Conservation (phyloP, 345 rosid genomes). For the Reutealis trisperma region DNA sequence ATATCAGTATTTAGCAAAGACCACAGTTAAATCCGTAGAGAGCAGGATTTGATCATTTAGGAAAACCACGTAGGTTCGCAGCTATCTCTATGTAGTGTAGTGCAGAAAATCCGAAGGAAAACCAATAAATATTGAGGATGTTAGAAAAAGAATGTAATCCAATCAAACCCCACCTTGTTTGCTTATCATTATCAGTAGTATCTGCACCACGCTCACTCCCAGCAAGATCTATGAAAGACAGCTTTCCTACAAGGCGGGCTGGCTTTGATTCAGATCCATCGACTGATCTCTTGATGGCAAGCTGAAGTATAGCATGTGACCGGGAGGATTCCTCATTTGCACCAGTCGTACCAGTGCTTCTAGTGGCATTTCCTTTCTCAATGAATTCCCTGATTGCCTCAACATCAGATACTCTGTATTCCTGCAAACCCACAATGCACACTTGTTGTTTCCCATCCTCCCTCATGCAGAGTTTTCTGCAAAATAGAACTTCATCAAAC, state of each 20-base stretch:
- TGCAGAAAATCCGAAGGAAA: background rate
- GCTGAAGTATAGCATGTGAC: conserved; percentile 73
- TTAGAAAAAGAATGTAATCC: background rate
- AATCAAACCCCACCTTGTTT: conserved; percentile 48
- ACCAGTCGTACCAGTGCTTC: conserved; percentile 65
- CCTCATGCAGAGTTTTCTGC: conserved; percentile 71
- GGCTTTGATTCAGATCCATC: conserved; percentile 56
- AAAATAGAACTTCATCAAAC: conserved; percentile 6
- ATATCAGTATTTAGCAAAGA: background rate
- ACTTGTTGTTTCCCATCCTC: conserved; percentile 74
- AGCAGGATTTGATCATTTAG: background rate
- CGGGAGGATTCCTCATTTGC: conserved; percentile 75
- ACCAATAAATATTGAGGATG: conserved; percentile 4
- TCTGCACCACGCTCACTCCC: conserved; percentile 81
- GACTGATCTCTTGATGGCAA: conserved; percentile 53
- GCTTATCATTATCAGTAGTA: conserved; percentile 72
- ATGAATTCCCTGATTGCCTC: conserved; percentile 55
- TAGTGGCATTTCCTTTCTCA: conserved; percentile 59
- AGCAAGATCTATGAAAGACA: conserved; percentile 69
- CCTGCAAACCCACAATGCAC: conserved; percentile 68
- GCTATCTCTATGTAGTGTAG: background rate
- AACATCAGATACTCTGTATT: conserved; percentile 57
- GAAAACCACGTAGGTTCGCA: background rate
- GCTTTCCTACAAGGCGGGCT: conserved; percentile 53
- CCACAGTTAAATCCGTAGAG: background rate